A percentile compares a stretch with the other conserved stretches of the same genome.
Evolutionary conservation across 2,329 filamentous ascomycete genomes (phyloP).

Genomic region (Nothomitra cinnamomea): DNA sequence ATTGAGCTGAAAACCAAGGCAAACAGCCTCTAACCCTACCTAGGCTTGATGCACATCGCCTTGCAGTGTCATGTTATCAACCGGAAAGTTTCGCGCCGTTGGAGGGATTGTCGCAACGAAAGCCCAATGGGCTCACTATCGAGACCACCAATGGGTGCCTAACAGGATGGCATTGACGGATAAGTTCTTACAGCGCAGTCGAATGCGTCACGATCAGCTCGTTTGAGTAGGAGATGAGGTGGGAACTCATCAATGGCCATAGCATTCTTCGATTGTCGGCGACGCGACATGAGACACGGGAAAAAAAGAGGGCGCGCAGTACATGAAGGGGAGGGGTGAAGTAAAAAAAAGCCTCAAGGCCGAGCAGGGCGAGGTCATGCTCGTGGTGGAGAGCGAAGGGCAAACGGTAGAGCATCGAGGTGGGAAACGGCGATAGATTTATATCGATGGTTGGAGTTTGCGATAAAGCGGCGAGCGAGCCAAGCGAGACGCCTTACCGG

Average conservation of each 20-base stretch:
- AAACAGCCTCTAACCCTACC: background rate
- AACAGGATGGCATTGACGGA: too few species aligned
- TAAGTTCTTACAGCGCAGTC: too few species aligned
- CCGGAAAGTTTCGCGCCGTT: background rate
- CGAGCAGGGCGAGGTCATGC: background rate
- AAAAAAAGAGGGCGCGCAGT: slow-evolving; percentile 1
- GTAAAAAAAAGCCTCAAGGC: slow-evolving; percentile 1
- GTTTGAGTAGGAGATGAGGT: background rate
- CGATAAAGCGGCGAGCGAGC: background rate
- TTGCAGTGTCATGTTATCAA: background rate
- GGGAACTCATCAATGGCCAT: background rate
- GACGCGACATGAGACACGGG: slow-evolving; percentile 1
- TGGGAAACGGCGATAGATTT: slow-evolving; percentile 2
- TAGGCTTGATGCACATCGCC: background rate
- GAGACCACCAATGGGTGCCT: too few species aligned
- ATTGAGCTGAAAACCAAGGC: background rate
- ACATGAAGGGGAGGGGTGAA: slow-evolving; percentile 1
- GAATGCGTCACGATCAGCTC: too few species aligned
- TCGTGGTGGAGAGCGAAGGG: background rate
- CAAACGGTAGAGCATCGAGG: background rate
- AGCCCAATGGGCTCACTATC: too few species aligned
- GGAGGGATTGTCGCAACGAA: background rate
- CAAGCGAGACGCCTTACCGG: background rate
- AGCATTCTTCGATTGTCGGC: slow-evolving; percentile 1
- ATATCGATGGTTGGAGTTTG: too few species aligned